Percentiles rank a stretch among this genome's conserved stretches.
phyloP scores from a whole-genome alignment of 2,329 filamentous ascomycete species.

The Coniochaeta sp. region DNA sequence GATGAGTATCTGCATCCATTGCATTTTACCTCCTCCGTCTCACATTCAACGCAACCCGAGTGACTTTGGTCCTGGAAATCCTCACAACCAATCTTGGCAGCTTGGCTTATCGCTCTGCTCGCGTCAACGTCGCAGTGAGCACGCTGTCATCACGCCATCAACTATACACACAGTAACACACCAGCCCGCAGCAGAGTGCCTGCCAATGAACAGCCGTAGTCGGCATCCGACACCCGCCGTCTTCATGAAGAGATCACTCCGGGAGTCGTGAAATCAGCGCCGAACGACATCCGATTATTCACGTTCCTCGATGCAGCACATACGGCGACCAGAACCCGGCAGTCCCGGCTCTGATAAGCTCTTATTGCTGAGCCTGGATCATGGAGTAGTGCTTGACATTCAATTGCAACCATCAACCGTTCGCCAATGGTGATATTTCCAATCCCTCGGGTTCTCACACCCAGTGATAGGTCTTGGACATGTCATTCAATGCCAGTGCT shows the following conservation, averaged over 20 bases:
- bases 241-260: background rate
- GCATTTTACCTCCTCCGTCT: background rate
- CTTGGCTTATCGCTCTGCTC: background rate
- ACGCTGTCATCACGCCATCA: background rate
- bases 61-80: background rate
- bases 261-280: background rate
- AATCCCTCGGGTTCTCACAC: too few relatives aligned
- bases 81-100: background rate
- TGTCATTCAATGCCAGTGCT: too few relatives aligned
- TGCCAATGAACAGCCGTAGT: background rate
- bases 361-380: background rate
- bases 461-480: too few relatives aligned
- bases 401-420: background rate
- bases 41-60: background rate
- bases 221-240: background rate
- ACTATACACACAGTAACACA: too few relatives aligned
- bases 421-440: too few relatives aligned
- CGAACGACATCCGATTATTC: background rate
- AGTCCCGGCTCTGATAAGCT: background rate
- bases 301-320: background rate
- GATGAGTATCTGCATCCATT: background rate
- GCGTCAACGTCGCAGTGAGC: background rate
- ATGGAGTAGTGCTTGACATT: background rate
- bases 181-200: background rate
- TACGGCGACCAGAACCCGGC: background rate